phyloP scores from a whole-genome alignment of 2,329 filamentous ascomycete species.

The Xylariales sp. region DNA sequence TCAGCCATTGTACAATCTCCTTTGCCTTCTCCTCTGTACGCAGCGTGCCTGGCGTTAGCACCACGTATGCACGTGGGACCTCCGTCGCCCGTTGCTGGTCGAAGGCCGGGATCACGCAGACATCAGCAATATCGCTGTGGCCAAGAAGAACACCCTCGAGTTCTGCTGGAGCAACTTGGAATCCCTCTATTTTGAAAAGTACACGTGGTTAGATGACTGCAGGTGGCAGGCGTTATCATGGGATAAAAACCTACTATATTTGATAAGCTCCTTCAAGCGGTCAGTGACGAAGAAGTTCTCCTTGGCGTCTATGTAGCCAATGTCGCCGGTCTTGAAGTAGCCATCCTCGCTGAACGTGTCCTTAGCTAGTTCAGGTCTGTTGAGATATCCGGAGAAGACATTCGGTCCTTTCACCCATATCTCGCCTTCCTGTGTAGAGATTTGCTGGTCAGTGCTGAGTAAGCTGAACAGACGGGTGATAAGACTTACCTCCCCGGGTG shows the following conservation, averaged over 20 bases:
- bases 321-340: constrained; percentile 88
- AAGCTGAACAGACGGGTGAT: too few species aligned
- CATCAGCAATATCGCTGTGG: constrained; percentile 46
- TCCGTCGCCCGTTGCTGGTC: constrained; percentile 60
- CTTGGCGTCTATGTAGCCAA: constrained; percentile 70
- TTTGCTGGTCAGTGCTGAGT: too few species aligned
- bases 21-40: constrained; percentile 31
- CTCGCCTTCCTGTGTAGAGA: constrained; percentile 58
- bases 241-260: constrained; percentile 48
- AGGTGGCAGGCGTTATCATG: too few species aligned
- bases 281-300: constrained; percentile 91
- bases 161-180: constrained; percentile 66
- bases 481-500: constrained; percentile 40
- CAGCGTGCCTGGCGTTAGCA: constrained; percentile 36
- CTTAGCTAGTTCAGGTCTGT: constrained; percentile 64
- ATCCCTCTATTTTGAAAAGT: constrained; percentile 50
- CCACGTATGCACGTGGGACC: constrained; percentile 63
- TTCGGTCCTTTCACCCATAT: constrained; percentile 77
- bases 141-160: constrained; percentile 46
- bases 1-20: constrained; percentile 34
- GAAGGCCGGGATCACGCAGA: constrained; percentile 59
- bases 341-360: constrained; percentile 71
- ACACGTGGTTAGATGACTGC: too few species aligned
- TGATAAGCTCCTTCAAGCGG: constrained; percentile 66
- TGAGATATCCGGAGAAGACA: constrained; percentile 73